Percentiles rank a stretch among this genome's conserved stretches.
These are phyloP conservation scores for Stagonosporopsis tanaceti DNA, from an alignment of 2,329 filamentous ascomycete species.

Conservation along the genomic window DNA sequence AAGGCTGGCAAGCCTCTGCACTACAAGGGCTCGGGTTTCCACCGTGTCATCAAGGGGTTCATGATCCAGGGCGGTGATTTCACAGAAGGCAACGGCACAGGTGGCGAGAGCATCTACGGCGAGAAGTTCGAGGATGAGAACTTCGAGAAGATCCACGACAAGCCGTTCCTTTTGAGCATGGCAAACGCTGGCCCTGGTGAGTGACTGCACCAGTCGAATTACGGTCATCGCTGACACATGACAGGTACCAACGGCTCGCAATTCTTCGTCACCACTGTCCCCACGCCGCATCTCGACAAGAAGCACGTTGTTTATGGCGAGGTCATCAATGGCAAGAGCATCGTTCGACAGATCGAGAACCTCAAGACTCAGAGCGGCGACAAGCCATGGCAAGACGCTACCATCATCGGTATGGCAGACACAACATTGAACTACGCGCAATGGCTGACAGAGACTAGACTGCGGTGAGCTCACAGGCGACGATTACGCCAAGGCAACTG, in stretches of 20 bases:
- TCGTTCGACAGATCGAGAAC: slow-evolving; percentile 91
- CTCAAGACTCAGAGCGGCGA: slow-evolving; percentile 76
- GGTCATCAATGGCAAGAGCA: slow-evolving; percentile 89
- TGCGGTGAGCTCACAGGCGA: slow-evolving; percentile 84
- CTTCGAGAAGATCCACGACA: slow-evolving; percentile 89
- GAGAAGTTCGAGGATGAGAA: slow-evolving; percentile 98
- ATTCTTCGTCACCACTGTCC: slow-evolving; percentile 96
- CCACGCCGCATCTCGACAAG: slow-evolving; percentile 91
- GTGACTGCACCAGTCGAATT: slow-evolving; percentile 30
- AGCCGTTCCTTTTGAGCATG: slow-evolving; percentile 95
- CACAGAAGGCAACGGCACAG: slow-evolving; percentile 91
- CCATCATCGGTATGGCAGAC: slow-evolving; percentile 61
- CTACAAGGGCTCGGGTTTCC: slow-evolving; percentile 92
- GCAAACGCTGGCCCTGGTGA: slow-evolving; percentile 92
- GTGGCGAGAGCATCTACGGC: slow-evolving; percentile 96
- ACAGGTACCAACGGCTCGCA: slow-evolving; percentile 92
- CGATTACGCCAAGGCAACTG: slow-evolving; percentile 70
- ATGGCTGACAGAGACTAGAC: slow-evolving; percentile 57
- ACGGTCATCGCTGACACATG: slow-evolving; percentile 15
- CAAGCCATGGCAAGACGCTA: slow-evolving; percentile 76
- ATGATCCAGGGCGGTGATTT: slow-evolving; percentile 99
- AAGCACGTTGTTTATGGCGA: slow-evolving; percentile 99
- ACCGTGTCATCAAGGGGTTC: slow-evolving; percentile 97
- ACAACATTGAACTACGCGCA: background rate
- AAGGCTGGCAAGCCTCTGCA: slow-evolving; percentile 84